Conservation (phyloP, 2,329 filamentous ascomycete genomes). For the Hypoxylon sp. region DNA sequence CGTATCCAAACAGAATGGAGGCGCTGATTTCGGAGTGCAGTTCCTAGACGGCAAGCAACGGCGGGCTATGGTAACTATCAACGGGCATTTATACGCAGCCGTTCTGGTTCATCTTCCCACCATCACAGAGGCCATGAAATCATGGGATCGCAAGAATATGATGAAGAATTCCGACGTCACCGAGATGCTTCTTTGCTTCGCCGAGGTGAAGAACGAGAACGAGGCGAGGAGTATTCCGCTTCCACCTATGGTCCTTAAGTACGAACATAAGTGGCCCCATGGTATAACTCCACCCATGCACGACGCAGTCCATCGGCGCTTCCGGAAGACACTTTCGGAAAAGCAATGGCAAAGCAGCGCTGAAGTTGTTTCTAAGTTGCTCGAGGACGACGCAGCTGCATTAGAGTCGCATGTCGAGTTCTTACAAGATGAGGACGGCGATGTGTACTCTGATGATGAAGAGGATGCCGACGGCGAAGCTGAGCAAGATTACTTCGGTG, state of each 20-base stretch:
- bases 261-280: slow-evolving; percentile 80
- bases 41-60: slow-evolving; percentile 81
- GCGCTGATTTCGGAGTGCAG: slow-evolving; percentile 82
- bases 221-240: slow-evolving; percentile 75
- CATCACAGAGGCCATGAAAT: slow-evolving; percentile 91
- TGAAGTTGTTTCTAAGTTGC: slow-evolving; percentile 78
- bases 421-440: slow-evolving; percentile 65
- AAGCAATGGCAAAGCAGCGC: slow-evolving; percentile 89
- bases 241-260: slow-evolving; percentile 74
- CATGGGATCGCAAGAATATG: slow-evolving; percentile 88
- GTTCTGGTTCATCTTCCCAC: slow-evolving; percentile 86
- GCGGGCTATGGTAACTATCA: slow-evolving; percentile 77
- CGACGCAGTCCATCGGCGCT: slow-evolving; percentile 83
- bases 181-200: slow-evolving; percentile 87
- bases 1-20: slow-evolving; percentile 69
- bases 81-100: slow-evolving; percentile 78
- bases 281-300: slow-evolving; percentile 90
- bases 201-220: slow-evolving; percentile 72
- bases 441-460: slow-evolving; percentile 48
- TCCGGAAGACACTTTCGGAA: slow-evolving; percentile 84
- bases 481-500: slow-evolving; percentile 62
- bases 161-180: slow-evolving; percentile 91
- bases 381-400: slow-evolving; percentile 75
- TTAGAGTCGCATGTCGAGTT: slow-evolving; percentile 72
- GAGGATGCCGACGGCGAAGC: slow-evolving; percentile 62